Percentiles rank a stretch among this genome's conserved stretches.
phyloP scores from a whole-genome alignment of 1,139 yeast genomes.

The Pneumocystis carinii region DNA sequence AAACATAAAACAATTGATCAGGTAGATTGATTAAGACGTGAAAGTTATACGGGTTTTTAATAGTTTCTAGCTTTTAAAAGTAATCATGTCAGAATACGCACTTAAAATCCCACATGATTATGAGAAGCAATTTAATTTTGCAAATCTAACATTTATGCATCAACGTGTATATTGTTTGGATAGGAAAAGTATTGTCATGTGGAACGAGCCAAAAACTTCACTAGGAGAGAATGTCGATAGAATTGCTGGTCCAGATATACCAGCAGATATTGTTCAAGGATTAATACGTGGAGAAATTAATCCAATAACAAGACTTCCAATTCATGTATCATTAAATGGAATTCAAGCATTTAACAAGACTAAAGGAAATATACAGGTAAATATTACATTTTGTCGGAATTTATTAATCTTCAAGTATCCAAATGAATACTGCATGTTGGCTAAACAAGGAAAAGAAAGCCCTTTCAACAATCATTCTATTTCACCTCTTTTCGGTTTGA shows the following conservation, averaged over 20 bases:
- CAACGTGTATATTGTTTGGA: slow-evolving; percentile 75
- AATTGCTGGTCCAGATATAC: background rate
- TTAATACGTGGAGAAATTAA: background rate
- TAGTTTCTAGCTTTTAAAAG: slow-evolving; percentile 24
- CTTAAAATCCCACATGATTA: slow-evolving; percentile 42
- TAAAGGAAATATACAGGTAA: background rate
- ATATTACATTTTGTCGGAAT: background rate
- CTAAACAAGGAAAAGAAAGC: background rate
- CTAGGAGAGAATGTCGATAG: background rate
- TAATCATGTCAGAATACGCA: slow-evolving; percentile 50
- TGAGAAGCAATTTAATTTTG: slow-evolving; percentile 44
- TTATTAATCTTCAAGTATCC: background rate
- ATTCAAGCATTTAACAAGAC: background rate
- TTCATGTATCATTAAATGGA: background rate
- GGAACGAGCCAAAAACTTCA: slow-evolving; percentile 39
- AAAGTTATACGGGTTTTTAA: background rate
- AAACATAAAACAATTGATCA: slow-evolving; percentile 39
- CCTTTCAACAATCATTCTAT: background rate
- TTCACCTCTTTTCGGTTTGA: background rate
- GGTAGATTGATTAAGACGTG: slow-evolving; percentile 20
- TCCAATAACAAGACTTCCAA: background rate
- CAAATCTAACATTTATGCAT: slow-evolving; percentile 66
- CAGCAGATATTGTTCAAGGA: background rate
- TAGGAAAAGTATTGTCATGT: slow-evolving; percentile 33
- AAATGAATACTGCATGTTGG: background rate